Evolutionary conservation across 371 early-diverging fungal species (phyloP), one percentile per base, ranked within the genome.

Genomic region (Saksenaea vasiformis): DNA sequence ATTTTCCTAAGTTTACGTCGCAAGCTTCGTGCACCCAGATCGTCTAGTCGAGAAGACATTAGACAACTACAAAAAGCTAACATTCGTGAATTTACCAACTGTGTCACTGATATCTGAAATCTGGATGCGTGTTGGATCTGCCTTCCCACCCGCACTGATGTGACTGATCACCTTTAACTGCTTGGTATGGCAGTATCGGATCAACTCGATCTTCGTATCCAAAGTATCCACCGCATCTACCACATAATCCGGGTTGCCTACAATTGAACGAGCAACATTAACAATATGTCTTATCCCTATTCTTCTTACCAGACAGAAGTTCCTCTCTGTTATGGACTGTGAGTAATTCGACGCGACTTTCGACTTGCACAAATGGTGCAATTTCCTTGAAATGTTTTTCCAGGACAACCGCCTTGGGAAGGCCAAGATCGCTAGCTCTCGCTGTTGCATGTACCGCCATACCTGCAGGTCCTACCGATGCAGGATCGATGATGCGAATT

Each of bases 121-220:
- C 74, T 95, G 96, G 41, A 98, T 89, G 4, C 93, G 86, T 10
- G 95, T 90, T 14, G 97, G 93, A 70, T 98, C 97, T 3, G 95
- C 90, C 69, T 97, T 97, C 35, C 93, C 93, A 13, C 97, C 97
- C 2, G 95, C 93, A 1, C 95, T 94, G 93, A 95, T 96, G 11
- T 93, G 89, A 43, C 93, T 86, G 35, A 97, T 89, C 19, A 96
- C 82, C 43, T 80, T 84, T 35, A 96, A 71, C 4, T 84, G 70
- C 62, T 88, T 67, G 17, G 89, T 79, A 39, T 85, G 76, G 73
- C 98, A 98, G 71, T 92, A 95, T 53, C 87, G 79, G 58, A 96
- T 85, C 62, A 98, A 74, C 1, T 90, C 90, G 34, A 94, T 55
- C 70, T 98, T 98, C 3, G 95, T 95, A 43, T 91, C 85, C 57